Percentiles rank a stretch among this genome's conserved stretches.
phyloP scores from a whole-genome alignment of 768 basidiomycete genomes.

The Tulasnella sp. region DNA sequence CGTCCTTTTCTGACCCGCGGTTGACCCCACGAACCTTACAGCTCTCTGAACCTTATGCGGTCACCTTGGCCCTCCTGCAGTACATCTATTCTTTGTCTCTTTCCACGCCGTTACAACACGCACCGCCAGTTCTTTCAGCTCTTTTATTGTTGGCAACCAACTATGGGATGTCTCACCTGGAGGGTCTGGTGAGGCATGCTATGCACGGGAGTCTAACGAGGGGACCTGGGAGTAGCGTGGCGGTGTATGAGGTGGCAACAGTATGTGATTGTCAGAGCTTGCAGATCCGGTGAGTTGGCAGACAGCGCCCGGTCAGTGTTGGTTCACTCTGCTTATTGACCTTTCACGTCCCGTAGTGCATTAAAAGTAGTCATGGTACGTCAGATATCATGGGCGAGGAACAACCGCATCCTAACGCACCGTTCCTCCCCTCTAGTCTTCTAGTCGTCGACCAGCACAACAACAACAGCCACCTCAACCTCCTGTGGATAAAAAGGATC shows the following conservation, averaged over 20 bases:
- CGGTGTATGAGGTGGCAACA: slow-evolving; percentile 91
- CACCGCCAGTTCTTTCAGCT: slow-evolving; percentile 79
- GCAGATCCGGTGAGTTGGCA: slow-evolving; percentile 61
- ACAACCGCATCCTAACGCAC: neutral
- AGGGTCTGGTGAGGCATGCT: slow-evolving; percentile 77
- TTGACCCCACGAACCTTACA: slow-evolving; percentile 67
- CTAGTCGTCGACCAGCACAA: slow-evolving; percentile 36
- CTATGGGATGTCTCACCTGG: slow-evolving; percentile 67
- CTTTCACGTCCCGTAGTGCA: slow-evolving; percentile 27
- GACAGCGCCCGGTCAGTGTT: slow-evolving; percentile 14
- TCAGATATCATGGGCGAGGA: neutral
- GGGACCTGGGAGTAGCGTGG: slow-evolving; percentile 70
- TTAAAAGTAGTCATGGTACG: slow-evolving; percentile 73
- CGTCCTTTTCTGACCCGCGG: slow-evolving; percentile 48
- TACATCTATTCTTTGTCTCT: slow-evolving; percentile 86
- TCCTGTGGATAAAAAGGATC: neutral
- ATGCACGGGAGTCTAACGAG: slow-evolving; percentile 71
- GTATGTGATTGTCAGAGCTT: slow-evolving; percentile 78
- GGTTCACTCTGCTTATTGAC: no score
- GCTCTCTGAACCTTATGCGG: slow-evolving; percentile 81
- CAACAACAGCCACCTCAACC: neutral
- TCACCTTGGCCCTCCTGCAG: slow-evolving; percentile 80
- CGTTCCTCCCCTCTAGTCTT: slow-evolving; percentile 40
- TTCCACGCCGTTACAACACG: slow-evolving; percentile 82
- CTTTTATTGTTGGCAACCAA: slow-evolving; percentile 73